These are phyloP conservation scores for Stenogyne calaminthoides DNA, from an alignment of 305 asterid species.

Conservation along the genomic window DNA sequence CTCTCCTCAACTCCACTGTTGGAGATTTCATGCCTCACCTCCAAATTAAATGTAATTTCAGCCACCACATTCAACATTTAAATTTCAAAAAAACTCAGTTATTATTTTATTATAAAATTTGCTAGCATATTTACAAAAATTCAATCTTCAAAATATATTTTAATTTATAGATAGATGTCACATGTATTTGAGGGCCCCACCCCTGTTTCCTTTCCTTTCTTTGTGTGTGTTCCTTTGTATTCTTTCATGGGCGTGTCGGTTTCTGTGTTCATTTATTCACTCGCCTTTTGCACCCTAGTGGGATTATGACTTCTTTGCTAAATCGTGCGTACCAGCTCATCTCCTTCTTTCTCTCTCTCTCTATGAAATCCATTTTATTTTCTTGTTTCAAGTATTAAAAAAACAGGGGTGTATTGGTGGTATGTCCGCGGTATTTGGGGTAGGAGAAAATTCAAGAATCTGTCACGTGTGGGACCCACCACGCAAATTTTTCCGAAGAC, in stretches of 20 bases:
- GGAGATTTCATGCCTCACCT: constrained; percentile 30
- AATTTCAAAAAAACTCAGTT: too few species aligned
- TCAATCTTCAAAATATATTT: background rate
- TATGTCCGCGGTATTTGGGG: constrained; percentile 35
- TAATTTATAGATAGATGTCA: constrained; percentile 26
- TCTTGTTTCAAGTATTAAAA: constrained; percentile 10
- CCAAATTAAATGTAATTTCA: constrained; percentile 20
- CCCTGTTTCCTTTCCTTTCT: background rate
- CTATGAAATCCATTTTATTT: background rate
- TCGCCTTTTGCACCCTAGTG: constrained; percentile 32
- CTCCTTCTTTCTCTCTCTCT: constrained; percentile 24
- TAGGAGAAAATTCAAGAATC: constrained; percentile 41
- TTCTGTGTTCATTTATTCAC: constrained; percentile 19
- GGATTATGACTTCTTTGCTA: constrained; percentile 23
- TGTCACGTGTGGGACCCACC: constrained; percentile 43
- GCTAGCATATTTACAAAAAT: background rate
- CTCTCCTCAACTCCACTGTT: constrained; percentile 8
- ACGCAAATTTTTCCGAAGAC: constrained; percentile 23
- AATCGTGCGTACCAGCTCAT: constrained; percentile 46
- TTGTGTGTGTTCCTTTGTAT: constrained; percentile 29
- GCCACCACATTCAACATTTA: constrained; percentile 27
- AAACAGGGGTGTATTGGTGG: constrained; percentile 20
- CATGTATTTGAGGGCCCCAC: constrained; percentile 34
- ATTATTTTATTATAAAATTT: background rate
- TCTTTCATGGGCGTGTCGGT: constrained; percentile 33